Percentiles rank a stretch among this genome's conserved stretches.
Evolutionary conservation across 129 eudicot species (phyloP).

Genomic region (Artemisia tridentata): DNA sequence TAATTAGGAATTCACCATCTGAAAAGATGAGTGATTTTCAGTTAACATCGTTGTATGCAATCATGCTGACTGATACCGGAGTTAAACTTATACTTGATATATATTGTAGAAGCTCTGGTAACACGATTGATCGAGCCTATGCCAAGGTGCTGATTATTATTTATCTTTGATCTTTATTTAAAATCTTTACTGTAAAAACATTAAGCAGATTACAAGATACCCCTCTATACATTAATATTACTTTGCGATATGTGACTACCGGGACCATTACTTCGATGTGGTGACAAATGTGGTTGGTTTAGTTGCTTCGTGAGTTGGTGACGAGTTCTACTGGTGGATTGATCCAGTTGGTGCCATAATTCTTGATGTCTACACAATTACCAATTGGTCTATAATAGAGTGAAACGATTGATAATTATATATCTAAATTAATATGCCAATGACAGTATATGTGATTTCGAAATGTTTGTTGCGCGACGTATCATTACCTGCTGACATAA

Average conservation of each 20-base stretch:
- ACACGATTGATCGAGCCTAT: slow-evolving; percentile 68
- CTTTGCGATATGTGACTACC: too few relatives aligned
- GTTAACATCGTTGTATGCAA: slow-evolving; percentile 53
- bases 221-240: not conserved
- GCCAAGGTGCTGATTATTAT: slow-evolving; percentile 46
- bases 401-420: too few relatives aligned
- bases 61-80: slow-evolving; percentile 53
- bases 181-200: not conserved
- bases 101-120: slow-evolving; percentile 71
- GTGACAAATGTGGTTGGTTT: slow-evolving; percentile 69
- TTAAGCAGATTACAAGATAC: not conserved
- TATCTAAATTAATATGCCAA: too few relatives aligned
- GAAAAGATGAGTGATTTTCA: slow-evolving; percentile 41
- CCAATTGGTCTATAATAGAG: slow-evolving; percentile 44
- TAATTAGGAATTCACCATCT: slow-evolving; percentile 47
- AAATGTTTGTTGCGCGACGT: too few relatives aligned
- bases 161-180: slow-evolving; percentile 6
- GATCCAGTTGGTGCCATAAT: slow-evolving; percentile 70
- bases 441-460: too few relatives aligned
- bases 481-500: too few relatives aligned
- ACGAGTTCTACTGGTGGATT: slow-evolving; percentile 74
- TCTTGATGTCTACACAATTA: slow-evolving; percentile 65
- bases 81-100: slow-evolving; percentile 55
- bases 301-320: slow-evolving; percentile 68
- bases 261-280: slow-evolving; percentile 80